These are phyloP conservation scores for Globisporangium camurandrum DNA, from an alignment of 352 stramenopile genomes.

Conservation along the genomic window DNA sequence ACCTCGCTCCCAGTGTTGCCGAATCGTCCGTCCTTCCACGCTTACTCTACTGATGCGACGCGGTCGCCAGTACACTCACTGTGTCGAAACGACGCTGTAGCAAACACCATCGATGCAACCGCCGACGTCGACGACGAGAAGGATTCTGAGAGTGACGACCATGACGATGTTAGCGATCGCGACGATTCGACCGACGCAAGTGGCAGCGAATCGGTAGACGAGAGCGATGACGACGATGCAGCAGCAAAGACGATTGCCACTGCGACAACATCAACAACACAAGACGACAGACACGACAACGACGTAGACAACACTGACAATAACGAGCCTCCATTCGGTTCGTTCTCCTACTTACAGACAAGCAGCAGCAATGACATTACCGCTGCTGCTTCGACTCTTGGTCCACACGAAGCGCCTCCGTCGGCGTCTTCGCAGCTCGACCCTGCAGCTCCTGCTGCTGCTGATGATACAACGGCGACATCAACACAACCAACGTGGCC, in stretches of 20 bases:
- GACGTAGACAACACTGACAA: background rate
- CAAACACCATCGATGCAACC: too few relatives aligned
- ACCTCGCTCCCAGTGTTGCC: background rate
- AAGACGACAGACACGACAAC: too few relatives aligned
- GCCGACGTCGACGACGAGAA: background rate
- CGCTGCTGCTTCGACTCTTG: too few relatives aligned
- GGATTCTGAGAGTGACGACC: conserved; percentile 1
- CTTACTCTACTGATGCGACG: background rate
- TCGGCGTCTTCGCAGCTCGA: too few relatives aligned
- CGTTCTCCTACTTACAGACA: conserved; percentile 5
- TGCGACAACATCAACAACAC: too few relatives aligned
- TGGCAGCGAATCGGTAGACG: conserved; percentile 5
- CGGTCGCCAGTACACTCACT: background rate
- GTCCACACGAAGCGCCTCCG: background rate
- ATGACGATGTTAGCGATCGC: background rate
- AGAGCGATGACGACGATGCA: conserved; percentile 2
- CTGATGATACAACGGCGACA: background rate
- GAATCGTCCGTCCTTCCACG: conserved; percentile 3
- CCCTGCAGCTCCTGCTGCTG: background rate
- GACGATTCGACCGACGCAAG: background rate
- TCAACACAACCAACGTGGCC: conserved; percentile 8
- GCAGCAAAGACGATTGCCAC: conserved; percentile 3
- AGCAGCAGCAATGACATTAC: too few relatives aligned
- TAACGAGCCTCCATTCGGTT: conserved; percentile 13
- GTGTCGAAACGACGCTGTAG: background rate